A percentile compares a stretch with the other conserved stretches of the same genome.
Evolutionary conservation across 2,329 filamentous ascomycete species (phyloP).

Genomic region (Penicillium brasilianum): DNA sequence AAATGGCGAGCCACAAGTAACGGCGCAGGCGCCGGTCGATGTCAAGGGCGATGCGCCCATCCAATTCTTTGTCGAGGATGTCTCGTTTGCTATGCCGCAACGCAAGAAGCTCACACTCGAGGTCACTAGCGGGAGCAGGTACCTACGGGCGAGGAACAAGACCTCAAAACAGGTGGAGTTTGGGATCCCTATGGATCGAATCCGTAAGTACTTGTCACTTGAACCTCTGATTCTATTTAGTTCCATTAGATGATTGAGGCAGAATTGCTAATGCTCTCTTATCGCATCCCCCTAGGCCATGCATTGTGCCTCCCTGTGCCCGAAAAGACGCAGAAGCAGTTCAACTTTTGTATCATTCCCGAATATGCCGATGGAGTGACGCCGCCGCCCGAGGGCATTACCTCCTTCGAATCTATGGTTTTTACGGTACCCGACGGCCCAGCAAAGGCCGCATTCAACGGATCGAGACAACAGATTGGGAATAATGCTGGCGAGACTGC

Average conservation of each 20-base stretch:
- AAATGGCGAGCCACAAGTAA: constrained; percentile 39
- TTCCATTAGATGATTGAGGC: neutral
- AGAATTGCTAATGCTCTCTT: constrained; percentile 15
- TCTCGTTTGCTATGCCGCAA: constrained; percentile 66
- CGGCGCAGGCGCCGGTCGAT: constrained; percentile 38
- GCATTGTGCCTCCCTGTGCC: constrained; percentile 66
- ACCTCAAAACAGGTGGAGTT: constrained; percentile 60
- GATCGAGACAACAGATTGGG: constrained; percentile 51
- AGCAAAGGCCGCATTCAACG: constrained; percentile 51
- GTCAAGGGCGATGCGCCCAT: constrained; percentile 41
- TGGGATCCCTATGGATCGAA: constrained; percentile 55
- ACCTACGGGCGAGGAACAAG: constrained; percentile 56
- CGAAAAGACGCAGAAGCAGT: constrained; percentile 67
- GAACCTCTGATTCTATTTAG: neutral
- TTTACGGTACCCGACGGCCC: constrained; percentile 64
- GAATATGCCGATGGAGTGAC: constrained; percentile 56
- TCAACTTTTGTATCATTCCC: constrained; percentile 67
- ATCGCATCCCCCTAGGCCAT: constrained; percentile 49
- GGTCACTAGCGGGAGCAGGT: constrained; percentile 52
- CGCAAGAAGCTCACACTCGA: constrained; percentile 68
- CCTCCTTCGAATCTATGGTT: constrained; percentile 60
- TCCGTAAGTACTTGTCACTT: constrained; percentile 46
- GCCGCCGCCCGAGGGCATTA: constrained; percentile 47
- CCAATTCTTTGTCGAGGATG: constrained; percentile 57
- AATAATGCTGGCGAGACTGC: constrained; percentile 53